Conservation (phyloP, 345 rosid genomes). For the Eucalyptus cloeziana region DNA sequence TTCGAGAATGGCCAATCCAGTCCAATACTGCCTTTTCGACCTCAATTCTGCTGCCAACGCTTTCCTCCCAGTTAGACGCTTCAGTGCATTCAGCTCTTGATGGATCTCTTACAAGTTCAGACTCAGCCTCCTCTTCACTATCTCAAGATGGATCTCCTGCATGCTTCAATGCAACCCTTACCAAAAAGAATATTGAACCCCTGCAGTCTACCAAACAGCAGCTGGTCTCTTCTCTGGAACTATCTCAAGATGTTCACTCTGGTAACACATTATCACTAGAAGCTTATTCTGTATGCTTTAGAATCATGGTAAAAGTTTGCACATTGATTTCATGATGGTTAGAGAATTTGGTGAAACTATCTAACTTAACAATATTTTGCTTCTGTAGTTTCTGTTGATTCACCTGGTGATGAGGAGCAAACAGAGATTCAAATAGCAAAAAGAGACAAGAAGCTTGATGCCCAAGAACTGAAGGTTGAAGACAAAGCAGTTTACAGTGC, state of each 20-base stretch:
- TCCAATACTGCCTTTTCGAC: not conserved
- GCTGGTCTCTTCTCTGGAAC: not conserved
- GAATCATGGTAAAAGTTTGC: no score
- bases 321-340: no score
- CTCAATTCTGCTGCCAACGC: not conserved
- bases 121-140: not conserved
- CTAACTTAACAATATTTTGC: not conserved
- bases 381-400: constrained; percentile 38
- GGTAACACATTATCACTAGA: no score
- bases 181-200: not conserved
- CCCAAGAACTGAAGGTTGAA: no score
- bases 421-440: constrained; percentile 7
- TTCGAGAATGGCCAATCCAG: not conserved
- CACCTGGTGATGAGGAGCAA: constrained; percentile 55
- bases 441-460: no score
- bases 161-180: not conserved
- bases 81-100: not conserved
- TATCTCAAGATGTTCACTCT: not conserved
- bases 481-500: no score
- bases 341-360: no score
- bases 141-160: not conserved
- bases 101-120: not conserved
- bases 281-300: no score
- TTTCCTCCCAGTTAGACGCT: not conserved
- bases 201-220: not conserved